These are phyloP conservation scores for Malassezia sp. DNA, from an alignment of 1,284 basidiomycete species.

Conservation along the genomic window DNA sequence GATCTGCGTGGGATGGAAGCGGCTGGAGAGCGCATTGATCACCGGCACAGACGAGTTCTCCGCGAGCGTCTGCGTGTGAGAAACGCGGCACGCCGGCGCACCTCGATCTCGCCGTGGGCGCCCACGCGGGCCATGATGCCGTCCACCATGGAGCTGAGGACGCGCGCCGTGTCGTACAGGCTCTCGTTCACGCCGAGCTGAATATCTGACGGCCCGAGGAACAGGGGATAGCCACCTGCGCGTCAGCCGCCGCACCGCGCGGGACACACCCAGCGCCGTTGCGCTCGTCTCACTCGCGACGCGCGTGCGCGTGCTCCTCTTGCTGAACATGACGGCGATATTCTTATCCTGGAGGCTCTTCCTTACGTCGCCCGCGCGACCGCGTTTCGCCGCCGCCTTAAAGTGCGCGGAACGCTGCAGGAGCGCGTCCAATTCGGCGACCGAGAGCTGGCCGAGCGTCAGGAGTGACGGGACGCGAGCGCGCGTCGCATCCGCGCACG, in stretches of 20 bases:
- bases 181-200: slow-evolving; percentile 93
- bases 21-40: slow-evolving; percentile 83
- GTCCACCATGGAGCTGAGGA: slow-evolving; percentile 86
- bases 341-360: slow-evolving; percentile 65
- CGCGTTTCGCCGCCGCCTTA: slow-evolving; percentile 50
- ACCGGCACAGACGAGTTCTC: slow-evolving; percentile 81
- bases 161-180: slow-evolving; percentile 63
- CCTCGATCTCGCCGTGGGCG: slow-evolving; percentile 82
- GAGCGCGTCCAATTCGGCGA: slow-evolving; percentile 58
- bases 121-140: slow-evolving; percentile 95
- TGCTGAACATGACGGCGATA: slow-evolving; percentile 79
- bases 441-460: slow-evolving; percentile 69
- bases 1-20: slow-evolving; percentile 93
- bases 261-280: slow-evolving; percentile 37
- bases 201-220: slow-evolving; percentile 81
- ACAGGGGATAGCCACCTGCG: slow-evolving; percentile 80
- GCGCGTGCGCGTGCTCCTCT: slow-evolving; percentile 84
- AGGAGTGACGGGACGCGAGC: slow-evolving; percentile 51
- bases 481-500: background rate
- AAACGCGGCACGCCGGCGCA: slow-evolving; percentile 34
- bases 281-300: slow-evolving; percentile 66
- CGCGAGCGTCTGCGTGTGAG: slow-evolving; percentile 61
- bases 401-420: slow-evolving; percentile 57
- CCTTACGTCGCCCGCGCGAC: slow-evolving; percentile 22
- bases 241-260: no score